Evolutionary conservation across 441 rosid species (phyloP), one percentile per base, ranked within the genome.

Genomic region (Isatis lusitanica): DNA sequence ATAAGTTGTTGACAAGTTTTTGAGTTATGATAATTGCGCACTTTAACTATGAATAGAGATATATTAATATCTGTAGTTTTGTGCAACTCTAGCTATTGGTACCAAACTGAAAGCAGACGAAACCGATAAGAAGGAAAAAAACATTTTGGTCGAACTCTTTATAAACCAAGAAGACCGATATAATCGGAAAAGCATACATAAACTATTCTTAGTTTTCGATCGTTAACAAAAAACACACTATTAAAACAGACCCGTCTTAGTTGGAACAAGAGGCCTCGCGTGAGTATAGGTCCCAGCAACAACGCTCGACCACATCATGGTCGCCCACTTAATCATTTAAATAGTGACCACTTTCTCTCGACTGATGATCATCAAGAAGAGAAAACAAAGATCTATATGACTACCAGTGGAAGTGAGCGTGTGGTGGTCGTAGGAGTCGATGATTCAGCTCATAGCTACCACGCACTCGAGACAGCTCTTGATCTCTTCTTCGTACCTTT

Each of bases 391-490:
- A 10, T 3, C 57, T 13, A 66, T 39, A 66, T 68, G 80, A 58
- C 51, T 52, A 70, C 21, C 46, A 70, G 28, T 56, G 65, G 17
- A 43, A 79, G 13, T 39, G 80, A 81, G 44, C 77, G 80, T 30
- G 61, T 79, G 69, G 74, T 85, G 73, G 31, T 85, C 55, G 77
- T 85, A 61, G 90, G 81, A 15, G 40, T 84, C 51, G 87, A 84
- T 68, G 83, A 84, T 17, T 77, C 84, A 61, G 57, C 42, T 4
- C 84, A 81, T 55, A 86, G 87, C 77, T 60, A 71, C 77, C 72
- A 77, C 38, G 87, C 87, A 9, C 64, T 81, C 50, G 84, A 79
- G 36, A 84, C 86, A 76, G 70, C 84, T 4, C 67, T 85, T 5
- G 85, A 83, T 65, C 79, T 66, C 42, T 83, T 85, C 81, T 82